These are phyloP conservation scores for Trichoderma erinaceum DNA, from an alignment of 495 filamentous ascomycete genomes.

Conservation along the genomic window DNA sequence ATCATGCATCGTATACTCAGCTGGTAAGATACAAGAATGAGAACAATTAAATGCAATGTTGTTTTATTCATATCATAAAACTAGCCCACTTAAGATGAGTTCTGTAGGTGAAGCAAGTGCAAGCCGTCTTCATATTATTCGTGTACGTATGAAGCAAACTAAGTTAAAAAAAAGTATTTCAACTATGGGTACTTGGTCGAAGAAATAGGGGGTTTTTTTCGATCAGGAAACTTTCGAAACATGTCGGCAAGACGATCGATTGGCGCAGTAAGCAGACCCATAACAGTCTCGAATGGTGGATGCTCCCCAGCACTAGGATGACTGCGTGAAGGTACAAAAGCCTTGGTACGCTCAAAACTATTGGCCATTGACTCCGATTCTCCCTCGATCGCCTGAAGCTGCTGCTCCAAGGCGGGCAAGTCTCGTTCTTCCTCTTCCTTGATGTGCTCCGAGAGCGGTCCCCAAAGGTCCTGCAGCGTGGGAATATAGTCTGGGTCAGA, in stretches of 20 bases:
- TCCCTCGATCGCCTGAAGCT: constrained; percentile 25
- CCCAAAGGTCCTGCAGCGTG: constrained; percentile 48
- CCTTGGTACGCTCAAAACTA: constrained; percentile 53
- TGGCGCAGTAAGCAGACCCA: constrained; percentile 34
- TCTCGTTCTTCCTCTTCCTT: constrained; percentile 54
- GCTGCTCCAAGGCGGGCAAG: constrained; percentile 48
- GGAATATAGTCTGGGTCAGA: constrained; percentile 43
- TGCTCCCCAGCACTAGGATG: constrained; percentile 49
- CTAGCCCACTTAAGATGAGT: too few relatives aligned
- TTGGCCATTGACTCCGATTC: constrained; percentile 42
- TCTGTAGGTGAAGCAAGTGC: too few relatives aligned
- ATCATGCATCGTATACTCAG: too few relatives aligned
- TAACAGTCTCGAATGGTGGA: constrained; percentile 46
- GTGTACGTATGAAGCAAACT: not conserved
- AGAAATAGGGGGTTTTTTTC: not conserved
- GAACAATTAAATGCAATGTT: too few relatives aligned
- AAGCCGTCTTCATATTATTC: too few relatives aligned
- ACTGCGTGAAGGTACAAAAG: constrained; percentile 52
- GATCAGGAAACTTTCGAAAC: not conserved
- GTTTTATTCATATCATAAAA: too few relatives aligned
- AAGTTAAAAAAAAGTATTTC: too few relatives aligned
- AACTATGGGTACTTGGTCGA: not conserved
- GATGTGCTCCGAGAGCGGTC: constrained; percentile 50
- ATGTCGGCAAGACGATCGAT: not conserved
- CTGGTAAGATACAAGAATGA: too few relatives aligned